Conservation (phyloP, 495 filamentous ascomycete genomes). For the Clohesyomyces aquaticus region DNA sequence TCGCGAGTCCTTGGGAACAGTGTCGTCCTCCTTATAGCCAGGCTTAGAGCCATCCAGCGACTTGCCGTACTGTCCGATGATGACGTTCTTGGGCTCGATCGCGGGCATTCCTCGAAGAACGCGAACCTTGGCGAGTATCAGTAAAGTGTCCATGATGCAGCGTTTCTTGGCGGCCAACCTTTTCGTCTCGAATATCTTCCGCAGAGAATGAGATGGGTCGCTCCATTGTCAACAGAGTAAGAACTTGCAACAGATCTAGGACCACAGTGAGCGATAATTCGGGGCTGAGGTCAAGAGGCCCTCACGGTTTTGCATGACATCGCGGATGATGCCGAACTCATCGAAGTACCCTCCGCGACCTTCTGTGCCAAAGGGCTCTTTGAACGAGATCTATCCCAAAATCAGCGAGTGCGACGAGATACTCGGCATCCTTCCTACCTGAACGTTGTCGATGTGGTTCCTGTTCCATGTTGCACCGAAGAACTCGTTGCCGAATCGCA, state of each 20-base stretch:
- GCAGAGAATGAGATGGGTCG: constrained; percentile 96
- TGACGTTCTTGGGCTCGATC: constrained; percentile 99
- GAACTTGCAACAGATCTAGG: constrained; percentile 84
- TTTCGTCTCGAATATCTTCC: constrained; percentile 98
- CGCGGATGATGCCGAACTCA: constrained; percentile 98
- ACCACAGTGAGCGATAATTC: constrained; percentile 3
- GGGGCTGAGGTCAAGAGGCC: constrained; percentile 2
- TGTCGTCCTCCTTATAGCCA: constrained; percentile 97
- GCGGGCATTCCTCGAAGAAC: constrained; percentile 91
- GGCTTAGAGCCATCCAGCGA: constrained; percentile 97
- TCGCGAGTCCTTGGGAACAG: constrained; percentile 93
- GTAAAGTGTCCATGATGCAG: not conserved
- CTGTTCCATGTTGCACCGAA: constrained; percentile 99
- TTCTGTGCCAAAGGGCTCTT: constrained; percentile 99
- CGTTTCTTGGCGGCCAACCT: constrained; percentile 69
- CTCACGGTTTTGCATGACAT: constrained; percentile 71
- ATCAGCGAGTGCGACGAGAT: constrained; percentile 6
- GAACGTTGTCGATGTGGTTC: constrained; percentile 98
- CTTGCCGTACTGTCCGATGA: constrained; percentile 98
- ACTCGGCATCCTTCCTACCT: constrained; percentile 46
- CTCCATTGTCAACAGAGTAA: constrained; percentile 98
- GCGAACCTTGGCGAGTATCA: constrained; percentile 65
- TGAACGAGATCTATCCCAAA: constrained; percentile 82
- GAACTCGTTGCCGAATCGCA: constrained; percentile 98
- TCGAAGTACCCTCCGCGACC: constrained; percentile 99